Conservation (phyloP, 768 basidiomycete species). For the Calocybe indica region DNA sequence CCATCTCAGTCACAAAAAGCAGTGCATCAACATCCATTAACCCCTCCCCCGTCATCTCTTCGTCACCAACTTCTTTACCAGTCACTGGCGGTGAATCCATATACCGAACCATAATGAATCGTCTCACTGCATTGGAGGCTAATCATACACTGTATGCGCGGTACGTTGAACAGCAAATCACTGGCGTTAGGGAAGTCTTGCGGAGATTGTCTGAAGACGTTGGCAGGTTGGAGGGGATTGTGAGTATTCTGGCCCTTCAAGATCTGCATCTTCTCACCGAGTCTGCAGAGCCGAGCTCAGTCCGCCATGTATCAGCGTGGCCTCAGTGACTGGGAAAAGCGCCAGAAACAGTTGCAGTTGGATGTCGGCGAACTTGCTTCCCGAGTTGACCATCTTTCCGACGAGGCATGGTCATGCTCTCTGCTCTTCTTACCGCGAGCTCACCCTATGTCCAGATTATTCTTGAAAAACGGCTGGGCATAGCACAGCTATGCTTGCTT, state of each 20-base stretch:
- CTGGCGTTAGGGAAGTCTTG: slow-evolving; percentile 68
- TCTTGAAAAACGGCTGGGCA: slow-evolving; percentile 84
- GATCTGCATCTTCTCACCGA: no score
- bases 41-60: background rate
- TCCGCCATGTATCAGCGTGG: slow-evolving; percentile 59
- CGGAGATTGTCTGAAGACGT: slow-evolving; percentile 72
- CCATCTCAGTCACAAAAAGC: no score
- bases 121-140: slow-evolving; percentile 75
- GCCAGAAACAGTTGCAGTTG: slow-evolving; percentile 56
- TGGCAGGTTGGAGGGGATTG: slow-evolving; percentile 69
- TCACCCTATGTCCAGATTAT: slow-evolving; percentile 45
- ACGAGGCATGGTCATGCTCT: slow-evolving; percentile 54
- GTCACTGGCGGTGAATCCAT: slow-evolving; percentile 75
- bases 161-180: slow-evolving; percentile 88
- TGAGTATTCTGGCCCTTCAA: slow-evolving; percentile 28
- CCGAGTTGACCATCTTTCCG: slow-evolving; percentile 67
- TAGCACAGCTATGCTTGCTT: slow-evolving; percentile 82
- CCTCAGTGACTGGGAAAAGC: slow-evolving; percentile 62
- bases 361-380: slow-evolving; percentile 68
- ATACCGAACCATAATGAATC: slow-evolving; percentile 94
- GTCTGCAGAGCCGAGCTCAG: slow-evolving; percentile 60
- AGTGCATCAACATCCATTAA: background rate
- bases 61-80: slow-evolving; percentile 5
- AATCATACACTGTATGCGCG: slow-evolving; percentile 81
- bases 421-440: background rate